Evolutionary conservation across 495 filamentous ascomycete genomes (phyloP).

Genomic region (Pseudoneurospora amorphoporcata): DNA sequence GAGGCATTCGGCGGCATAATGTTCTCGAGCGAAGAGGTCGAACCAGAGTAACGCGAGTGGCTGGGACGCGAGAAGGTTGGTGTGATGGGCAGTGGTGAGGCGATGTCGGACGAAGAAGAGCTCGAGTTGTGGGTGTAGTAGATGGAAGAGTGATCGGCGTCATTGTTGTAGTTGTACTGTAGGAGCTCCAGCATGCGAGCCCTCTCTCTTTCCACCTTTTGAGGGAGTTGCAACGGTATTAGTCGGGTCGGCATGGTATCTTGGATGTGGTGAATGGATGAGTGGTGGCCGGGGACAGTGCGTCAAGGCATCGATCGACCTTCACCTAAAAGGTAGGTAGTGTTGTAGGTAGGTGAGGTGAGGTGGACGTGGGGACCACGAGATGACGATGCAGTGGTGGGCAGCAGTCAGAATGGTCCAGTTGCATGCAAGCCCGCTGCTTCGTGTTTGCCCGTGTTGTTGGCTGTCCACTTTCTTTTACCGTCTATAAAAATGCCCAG

Average conservation of each 20-base stretch:
- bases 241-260: slow-evolving; percentile 39
- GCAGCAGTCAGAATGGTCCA: slow-evolving; percentile 1
- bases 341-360: not conserved
- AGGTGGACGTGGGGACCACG: not conserved
- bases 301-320: not conserved
- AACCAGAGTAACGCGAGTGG: slow-evolving; percentile 46
- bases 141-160: slow-evolving; percentile 14
- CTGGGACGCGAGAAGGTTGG: slow-evolving; percentile 49
- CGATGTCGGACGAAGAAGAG: slow-evolving; percentile 42
- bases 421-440: not conserved
- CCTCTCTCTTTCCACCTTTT: slow-evolving; percentile 39
- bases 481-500: not conserved
- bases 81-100: slow-evolving; percentile 51
- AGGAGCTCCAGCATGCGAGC: slow-evolving; percentile 27
- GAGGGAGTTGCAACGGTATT: slow-evolving; percentile 39
- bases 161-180: slow-evolving; percentile 8
- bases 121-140: slow-evolving; percentile 32
- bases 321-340: not conserved
- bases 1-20: slow-evolving; percentile 17
- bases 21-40: slow-evolving; percentile 40
- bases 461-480: not conserved
- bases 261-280: not conserved
- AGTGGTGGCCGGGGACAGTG: not conserved
- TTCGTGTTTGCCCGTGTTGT: slow-evolving; percentile 7
- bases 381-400: slow-evolving; percentile 5